Evolutionary conservation across 768 basidiomycete species (phyloP).

Genomic region (Mycena crocata): DNA sequence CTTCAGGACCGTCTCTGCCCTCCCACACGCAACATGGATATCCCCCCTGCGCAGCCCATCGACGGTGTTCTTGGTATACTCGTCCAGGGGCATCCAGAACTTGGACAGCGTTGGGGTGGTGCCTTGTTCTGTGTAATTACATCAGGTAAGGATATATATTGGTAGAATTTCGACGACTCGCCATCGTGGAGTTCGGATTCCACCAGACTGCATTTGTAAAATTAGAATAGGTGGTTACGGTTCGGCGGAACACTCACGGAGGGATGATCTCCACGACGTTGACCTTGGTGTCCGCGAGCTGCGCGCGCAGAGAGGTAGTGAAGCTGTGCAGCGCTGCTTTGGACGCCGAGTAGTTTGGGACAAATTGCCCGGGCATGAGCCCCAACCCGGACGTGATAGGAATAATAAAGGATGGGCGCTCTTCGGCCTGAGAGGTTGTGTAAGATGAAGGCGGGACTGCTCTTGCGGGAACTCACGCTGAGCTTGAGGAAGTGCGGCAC

Average conservation of each 20-base stretch:
- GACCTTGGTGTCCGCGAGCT: conserved; percentile 62
- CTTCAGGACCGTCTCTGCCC: conserved; percentile 35
- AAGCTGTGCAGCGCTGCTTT: conserved; percentile 71
- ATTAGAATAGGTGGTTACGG: background rate
- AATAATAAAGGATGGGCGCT: conserved; percentile 59
- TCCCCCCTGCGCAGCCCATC: conserved; percentile 50
- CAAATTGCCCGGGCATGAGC: conserved; percentile 53
- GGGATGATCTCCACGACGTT: conserved; percentile 68
- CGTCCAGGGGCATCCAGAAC: conserved; percentile 65
- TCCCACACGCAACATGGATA: conserved; percentile 41
- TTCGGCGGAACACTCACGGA: conserved; percentile 54
- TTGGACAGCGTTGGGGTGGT: conserved; percentile 60
- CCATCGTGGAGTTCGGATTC: conserved; percentile 74
- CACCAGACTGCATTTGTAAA: conserved; percentile 53
- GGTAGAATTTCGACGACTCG: conserved; percentile 36
- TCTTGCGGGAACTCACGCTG: conserved; percentile 50
- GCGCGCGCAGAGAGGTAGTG: conserved; percentile 56
- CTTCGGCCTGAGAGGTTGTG: conserved; percentile 49
- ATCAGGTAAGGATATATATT: background rate
- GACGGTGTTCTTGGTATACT: conserved; percentile 55
- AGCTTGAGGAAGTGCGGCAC: conserved; percentile 67
- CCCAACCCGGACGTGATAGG: conserved; percentile 66
- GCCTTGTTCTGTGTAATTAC: conserved; percentile 57
- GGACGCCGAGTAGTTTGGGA: conserved; percentile 65
- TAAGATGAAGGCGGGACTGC: background rate